Base-by-base conservation (phyloP, 108 stramenopile genomes). In the Tribonema minus region DNA sequence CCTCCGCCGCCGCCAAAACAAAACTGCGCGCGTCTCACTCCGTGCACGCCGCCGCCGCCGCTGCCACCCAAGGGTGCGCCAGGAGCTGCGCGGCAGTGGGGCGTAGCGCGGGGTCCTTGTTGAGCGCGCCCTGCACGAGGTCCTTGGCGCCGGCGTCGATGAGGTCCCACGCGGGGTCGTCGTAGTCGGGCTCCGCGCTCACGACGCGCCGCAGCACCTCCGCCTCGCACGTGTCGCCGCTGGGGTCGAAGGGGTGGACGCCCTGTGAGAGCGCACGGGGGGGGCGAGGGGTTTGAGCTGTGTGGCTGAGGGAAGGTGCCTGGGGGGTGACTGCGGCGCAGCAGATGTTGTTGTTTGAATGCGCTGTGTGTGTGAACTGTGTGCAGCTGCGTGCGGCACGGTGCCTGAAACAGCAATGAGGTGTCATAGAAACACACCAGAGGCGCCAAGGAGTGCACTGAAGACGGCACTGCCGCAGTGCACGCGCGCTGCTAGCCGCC, bases 81-180 rank as follows among this genome's bases (percentile, higher is more conserved):
- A 89, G 84, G 35, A 86, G 76, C 41, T 89, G 72, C 35, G 32
- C 86, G 25, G 80, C 84, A 0, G 87, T 87, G 46, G 82, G 69
- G 23, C 88, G 83, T 7, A 25, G 15, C 39, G 41, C 74, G 6
- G 71, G 81, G 46, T 89, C 77, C 38, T 88, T 86, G 33, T 28
- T 7, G 27, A 88, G 76, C 68, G 88, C 41, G 20, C 67, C 3
- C 28, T 67, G 38, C 29, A 88, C 81, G 12, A 87, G 67, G 68
- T 86, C 87, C 36, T 86, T 87, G 29, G 86, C 88, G 20, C 46
- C 20, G 46, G 46, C 46, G 20, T 20, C 20, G 46, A 54, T 20
- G 15, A 9, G 15, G 20, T 9, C 46, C 46, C 46, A 54, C 46
- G 15, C 15, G 15, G 9, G 15, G 46, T 20, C 76, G 12, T 69